Percentiles rank a stretch among this genome's conserved stretches.
phyloP scores from a whole-genome alignment of 2,329 filamentous ascomycete species.

The Thelonectria discophora region DNA sequence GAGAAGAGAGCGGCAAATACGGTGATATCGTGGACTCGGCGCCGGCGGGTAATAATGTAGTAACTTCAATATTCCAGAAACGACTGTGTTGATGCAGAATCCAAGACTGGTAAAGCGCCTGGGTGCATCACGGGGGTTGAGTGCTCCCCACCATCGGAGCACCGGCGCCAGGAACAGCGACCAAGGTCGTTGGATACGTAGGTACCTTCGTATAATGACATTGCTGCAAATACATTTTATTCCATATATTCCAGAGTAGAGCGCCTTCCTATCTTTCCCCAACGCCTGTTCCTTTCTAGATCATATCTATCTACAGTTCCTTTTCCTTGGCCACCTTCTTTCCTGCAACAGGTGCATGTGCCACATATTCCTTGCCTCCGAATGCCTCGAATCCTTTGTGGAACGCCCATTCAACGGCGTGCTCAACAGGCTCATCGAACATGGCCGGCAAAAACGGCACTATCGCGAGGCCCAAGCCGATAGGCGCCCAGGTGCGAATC shows the following conservation, averaged over 20 bases:
- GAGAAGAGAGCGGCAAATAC: background rate
- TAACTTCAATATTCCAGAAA: background rate
- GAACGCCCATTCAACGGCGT: slow-evolving; percentile 90
- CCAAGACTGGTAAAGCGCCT: background rate
- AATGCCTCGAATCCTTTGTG: slow-evolving; percentile 80
- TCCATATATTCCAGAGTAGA: slow-evolving; percentile 35
- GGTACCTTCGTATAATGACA: too few species aligned
- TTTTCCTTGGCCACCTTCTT: slow-evolving; percentile 56
- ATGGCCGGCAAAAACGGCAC: slow-evolving; percentile 86
- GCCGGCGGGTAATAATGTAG: background rate
- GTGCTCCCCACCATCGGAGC: slow-evolving; percentile 1
- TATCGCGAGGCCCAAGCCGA: slow-evolving; percentile 79
- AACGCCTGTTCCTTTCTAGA: slow-evolving; percentile 26
- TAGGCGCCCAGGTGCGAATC: slow-evolving; percentile 86
- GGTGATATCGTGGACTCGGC: background rate
- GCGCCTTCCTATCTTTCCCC: slow-evolving; percentile 26
- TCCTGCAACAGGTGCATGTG: slow-evolving; percentile 63
- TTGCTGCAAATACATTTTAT: background rate
- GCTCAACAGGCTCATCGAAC: slow-evolving; percentile 93
- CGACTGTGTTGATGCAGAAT: background rate
- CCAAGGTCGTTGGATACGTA: too few species aligned
- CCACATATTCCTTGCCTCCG: slow-evolving; percentile 69
- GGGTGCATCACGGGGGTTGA: slow-evolving; percentile 13
- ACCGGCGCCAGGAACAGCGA: background rate
- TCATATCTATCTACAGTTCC: slow-evolving; percentile 44